A percentile compares a stretch with the other conserved stretches of the same genome.
Conservation (phyloP, 768 basidiomycete genomes). For the Podaxis sp. region DNA sequence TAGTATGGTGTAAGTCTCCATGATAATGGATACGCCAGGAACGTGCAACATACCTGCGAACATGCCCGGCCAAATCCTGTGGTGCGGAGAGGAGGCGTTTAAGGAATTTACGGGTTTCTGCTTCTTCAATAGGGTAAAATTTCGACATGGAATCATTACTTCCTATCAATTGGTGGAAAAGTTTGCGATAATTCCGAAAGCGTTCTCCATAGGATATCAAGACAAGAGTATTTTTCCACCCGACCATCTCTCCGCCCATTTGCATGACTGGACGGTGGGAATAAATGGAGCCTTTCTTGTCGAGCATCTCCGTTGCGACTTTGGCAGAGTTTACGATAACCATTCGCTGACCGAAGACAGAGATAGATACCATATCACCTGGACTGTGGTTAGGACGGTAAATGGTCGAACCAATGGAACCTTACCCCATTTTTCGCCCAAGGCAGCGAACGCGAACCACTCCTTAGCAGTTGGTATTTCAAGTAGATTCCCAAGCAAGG, state of each 20-base stretch:
- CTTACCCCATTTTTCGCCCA: conserved; percentile 46
- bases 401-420: conserved; percentile 1
- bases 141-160: conserved; percentile 35
- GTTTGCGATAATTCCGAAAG: conserved; percentile 39
- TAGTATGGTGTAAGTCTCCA: conserved; percentile 6
- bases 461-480: conserved; percentile 49
- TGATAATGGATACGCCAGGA: conserved; percentile 1
- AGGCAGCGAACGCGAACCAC: conserved; percentile 44
- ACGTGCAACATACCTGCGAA: conserved; percentile 33
- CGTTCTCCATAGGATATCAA: conserved; percentile 38
- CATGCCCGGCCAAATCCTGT: conserved; percentile 30
- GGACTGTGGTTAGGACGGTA: not conserved
- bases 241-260: conserved; percentile 44
- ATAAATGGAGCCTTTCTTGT: conserved; percentile 51
- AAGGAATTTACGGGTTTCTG: conserved; percentile 39
- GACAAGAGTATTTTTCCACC: conserved; percentile 38
- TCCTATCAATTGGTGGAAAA: conserved; percentile 43
- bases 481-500: conserved; percentile 47
- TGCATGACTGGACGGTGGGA: conserved; percentile 51
- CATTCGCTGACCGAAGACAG: conserved; percentile 46
- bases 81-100: conserved; percentile 35
- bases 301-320: conserved; percentile 47
- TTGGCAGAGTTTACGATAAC: conserved; percentile 43
- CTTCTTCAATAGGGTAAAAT: conserved; percentile 39
- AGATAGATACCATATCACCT: conserved; percentile 45